phyloP scores from a whole-genome alignment of 192 early-diverging fungal species.

The Dimargaris xerosporica region DNA sequence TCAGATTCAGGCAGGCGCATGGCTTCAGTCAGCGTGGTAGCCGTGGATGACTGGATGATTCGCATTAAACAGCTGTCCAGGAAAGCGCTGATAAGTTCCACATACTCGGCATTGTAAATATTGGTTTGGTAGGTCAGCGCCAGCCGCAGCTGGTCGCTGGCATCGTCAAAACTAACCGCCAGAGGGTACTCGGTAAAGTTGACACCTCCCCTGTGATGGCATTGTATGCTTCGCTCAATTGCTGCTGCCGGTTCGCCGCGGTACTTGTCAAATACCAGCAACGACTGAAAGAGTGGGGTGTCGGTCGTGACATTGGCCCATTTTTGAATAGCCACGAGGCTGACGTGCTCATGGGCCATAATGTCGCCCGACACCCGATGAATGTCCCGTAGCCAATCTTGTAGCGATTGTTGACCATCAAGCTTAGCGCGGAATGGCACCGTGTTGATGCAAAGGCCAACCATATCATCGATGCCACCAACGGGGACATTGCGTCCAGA shows the following conservation, averaged over 20 bases:
- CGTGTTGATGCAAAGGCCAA: neutral
- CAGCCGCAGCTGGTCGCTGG: neutral
- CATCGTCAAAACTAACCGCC: neutral
- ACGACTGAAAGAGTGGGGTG: neutral
- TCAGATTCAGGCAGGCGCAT: neutral
- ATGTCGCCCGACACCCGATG: neutral
- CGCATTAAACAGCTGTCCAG: neutral
- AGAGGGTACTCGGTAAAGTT: slow-evolving; percentile 4
- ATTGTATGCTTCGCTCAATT: neutral
- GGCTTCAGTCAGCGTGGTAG: too few species aligned
- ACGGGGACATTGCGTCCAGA: neutral
- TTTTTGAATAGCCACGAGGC: neutral
- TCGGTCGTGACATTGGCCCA: neutral
- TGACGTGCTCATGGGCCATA: neutral
- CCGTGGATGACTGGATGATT: neutral
- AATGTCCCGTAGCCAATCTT: neutral
- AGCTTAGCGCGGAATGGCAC: neutral
- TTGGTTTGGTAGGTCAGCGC: neutral
- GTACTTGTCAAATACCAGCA: neutral
- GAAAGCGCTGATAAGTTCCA: neutral
- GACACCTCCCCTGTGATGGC: neutral
- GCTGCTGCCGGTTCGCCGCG: too few species aligned
- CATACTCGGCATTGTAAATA: neutral
- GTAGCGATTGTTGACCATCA: too few species aligned
- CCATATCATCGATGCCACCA: neutral